Percentiles rank a stretch among this genome's conserved stretches.
phyloP scores from a whole-genome alignment of 192 early-diverging fungal species.

The Linnemannia elongata region DNA sequence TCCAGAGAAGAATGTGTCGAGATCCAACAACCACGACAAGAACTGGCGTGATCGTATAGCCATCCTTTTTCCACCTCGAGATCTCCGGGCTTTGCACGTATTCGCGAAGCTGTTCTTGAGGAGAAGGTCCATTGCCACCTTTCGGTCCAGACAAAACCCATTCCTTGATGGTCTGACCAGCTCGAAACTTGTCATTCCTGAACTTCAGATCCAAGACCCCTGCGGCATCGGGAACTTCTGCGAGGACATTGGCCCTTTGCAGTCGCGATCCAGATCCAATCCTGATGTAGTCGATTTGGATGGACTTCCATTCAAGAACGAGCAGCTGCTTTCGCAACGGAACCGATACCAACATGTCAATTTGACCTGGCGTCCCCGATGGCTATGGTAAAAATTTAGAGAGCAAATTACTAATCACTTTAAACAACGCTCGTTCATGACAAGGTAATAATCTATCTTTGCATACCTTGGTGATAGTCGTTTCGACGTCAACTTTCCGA shows the following conservation, averaged over 20 bases:
- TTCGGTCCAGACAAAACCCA: constrained; percentile 37
- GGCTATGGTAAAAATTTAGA: constrained; percentile 29
- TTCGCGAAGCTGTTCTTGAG: constrained; percentile 31
- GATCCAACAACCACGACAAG: constrained; percentile 42
- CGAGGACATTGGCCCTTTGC: constrained; percentile 28
- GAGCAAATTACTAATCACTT: constrained; percentile 7
- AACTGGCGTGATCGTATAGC: constrained; percentile 34
- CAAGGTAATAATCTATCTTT: constrained; percentile 12
- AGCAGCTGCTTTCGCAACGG: constrained; percentile 33
- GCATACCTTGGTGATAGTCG: constrained; percentile 49
- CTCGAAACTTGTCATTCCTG: constrained; percentile 34
- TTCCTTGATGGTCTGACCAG: constrained; percentile 46
- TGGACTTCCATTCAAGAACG: constrained; percentile 48
- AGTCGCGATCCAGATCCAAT: constrained; percentile 37
- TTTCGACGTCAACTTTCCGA: constrained; percentile 33
- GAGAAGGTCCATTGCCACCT: constrained; percentile 9
- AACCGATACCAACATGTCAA: constrained; percentile 41
- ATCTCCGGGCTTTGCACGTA: constrained; percentile 28
- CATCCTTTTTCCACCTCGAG: constrained; percentile 16
- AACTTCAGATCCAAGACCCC: constrained; percentile 35
- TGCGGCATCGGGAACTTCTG: constrained; percentile 18
- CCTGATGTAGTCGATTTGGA: constrained; percentile 45
- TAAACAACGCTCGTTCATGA: constrained; percentile 17
- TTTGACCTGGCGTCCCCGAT: constrained; percentile 27
- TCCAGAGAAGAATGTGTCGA: constrained; percentile 38